Base-by-base conservation (phyloP, 495 filamentous ascomycete genomes). In the Hypoxylon trugodes region DNA sequence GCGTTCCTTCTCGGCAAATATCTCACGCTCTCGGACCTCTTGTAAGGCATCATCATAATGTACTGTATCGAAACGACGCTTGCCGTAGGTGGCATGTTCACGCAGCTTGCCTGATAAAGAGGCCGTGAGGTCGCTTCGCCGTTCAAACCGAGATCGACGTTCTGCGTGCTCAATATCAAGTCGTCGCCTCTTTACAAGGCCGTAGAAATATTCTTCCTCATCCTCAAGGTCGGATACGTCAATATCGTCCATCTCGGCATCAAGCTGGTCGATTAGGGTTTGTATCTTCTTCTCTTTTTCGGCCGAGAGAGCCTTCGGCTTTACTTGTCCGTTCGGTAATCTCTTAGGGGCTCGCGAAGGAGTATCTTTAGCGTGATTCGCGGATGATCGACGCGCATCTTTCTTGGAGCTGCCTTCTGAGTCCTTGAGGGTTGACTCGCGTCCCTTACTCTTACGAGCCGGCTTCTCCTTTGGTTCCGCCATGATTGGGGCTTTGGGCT, bases 1-100 rank as follows among this genome's bases (percentile, higher is more conserved):
- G 22, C 96, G 91, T 76, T 98, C 96, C 74, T 98, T 99, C 72
- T 99, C 95, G 43, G 95, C 92, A 53, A 90, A 89, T 6, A 97
- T 81, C 71, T 97, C 95, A 61, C 90, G 90, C 51, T 90, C 87
- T 58, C 95, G 90, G 1, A 98, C 94, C 65, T 96, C 88, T 38
- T 89, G 84, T 48, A 93, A 80, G 13, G 93, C 95, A 10, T 86
- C 87, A 3, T 86, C 81, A 67, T 77, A 81, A 60, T 82, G 69
- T 6, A 79, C 43, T 10, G 80, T 75, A 45, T 80, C 76, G 57
- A 76, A 84, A 18, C 82, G 76, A 16, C 75, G 68, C 53, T 83
- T 84, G 24, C 82, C 84, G 42, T 77, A 71, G 32, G 72, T 68
- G 24, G 77, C 75, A 65, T 86, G 85, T 21, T 75, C 68, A 37